Evolutionary conservation across 2,329 filamentous ascomycete genomes (phyloP), one percentile per base, ranked within the genome.

Genomic region (Paracamarosporium sp.): DNA sequence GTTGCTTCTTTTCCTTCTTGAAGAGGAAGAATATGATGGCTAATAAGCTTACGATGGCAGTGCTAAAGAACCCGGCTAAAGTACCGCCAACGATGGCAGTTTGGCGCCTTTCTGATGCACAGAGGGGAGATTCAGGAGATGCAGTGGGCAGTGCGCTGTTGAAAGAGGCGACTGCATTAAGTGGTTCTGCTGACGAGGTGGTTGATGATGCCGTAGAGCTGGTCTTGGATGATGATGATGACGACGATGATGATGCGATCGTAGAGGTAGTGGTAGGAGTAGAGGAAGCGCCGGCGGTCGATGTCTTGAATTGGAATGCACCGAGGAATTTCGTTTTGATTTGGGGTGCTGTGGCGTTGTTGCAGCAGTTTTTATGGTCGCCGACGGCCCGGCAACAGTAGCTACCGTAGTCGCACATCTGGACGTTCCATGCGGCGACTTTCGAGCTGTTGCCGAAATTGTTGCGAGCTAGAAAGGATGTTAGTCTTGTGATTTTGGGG

Each of bases 341-440:
- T 17, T 59, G 57, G 1, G 68, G 71, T 3, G 68, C 64, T 1
- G 65, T 66, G 3, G 66, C 20, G 36, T 72, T 69, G 47, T 61
- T 65, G 61, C 73, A 76, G 63, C 73, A 76, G 51, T 62, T 72
- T 15, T 53, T 50, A 17, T 41, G 59, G 43, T 72, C 70, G 30
- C 59, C 59, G 43, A 55, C 50, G 5, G 69, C 61, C 55, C 72
- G 72, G 55, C 73, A 75, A 61, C 73, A 76, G 50, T 75, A 75
- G 50, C 57, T 61, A n/a, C 73, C 73, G 17, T 61, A 70, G 53
- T 74, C 67, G 59, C 73, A 76, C 25, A 62, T 72, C 53, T 75
- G 72, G 12, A 76, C 60, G 50, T 72, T 73, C 72, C 72, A 76
- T 47, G 68, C 64, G n/a, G 56, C 33, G 17, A 71, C 62, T 30